Base-by-base conservation (phyloP, 2,329 filamentous ascomycete species). In the Cyphellophora europaea region DNA sequence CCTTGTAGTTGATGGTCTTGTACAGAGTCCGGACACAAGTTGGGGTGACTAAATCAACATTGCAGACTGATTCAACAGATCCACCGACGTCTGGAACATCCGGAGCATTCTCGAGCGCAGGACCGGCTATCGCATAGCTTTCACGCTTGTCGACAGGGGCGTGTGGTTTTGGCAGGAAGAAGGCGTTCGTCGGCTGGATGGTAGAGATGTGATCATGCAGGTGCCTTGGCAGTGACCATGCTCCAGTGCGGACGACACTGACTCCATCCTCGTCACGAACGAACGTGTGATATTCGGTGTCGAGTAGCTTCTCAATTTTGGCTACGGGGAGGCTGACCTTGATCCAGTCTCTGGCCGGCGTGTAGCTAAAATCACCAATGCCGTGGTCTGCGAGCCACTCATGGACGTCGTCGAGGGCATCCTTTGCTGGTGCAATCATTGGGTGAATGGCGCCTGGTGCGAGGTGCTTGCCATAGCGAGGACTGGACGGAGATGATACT, bases 151-250 rank as follows among this genome's bases (percentile, higher is more conserved):
- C 30, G 18, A 32, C 19, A 11, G 30, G 30, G 4, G 30, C 30
- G 19, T 16, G 19, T 32, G 10, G 17, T 12, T 19, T 6, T 6
- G 18, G 30, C 8, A 8, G 8, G 21, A 25, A 25, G 58, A 77
- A 77, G 0, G 71, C 72, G 32, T 66, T 77, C 1, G 73, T 77
- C 2, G 74, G 74, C 50, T 77, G 72, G 16, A 77, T 68, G 10
- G 69, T 65, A 47, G 76, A 71, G 41, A 77, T 68, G 48, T 74
- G 71, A 32, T 64, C 59, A 48, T 77, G 72, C 4, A 77, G 59
- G 47, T 77, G 67, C 19, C 48, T 49, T 11, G 74, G 73, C 4
- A 79, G 63, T 28, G 72, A 76, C 72, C 73, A 78, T 27, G 61
- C 54, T 2, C 69, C 65, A 0, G 74, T 64, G 28, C 74, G 66